phyloP scores from a whole-genome alignment of 768 basidiomycete genomes.

The Saitozyma sp. region DNA sequence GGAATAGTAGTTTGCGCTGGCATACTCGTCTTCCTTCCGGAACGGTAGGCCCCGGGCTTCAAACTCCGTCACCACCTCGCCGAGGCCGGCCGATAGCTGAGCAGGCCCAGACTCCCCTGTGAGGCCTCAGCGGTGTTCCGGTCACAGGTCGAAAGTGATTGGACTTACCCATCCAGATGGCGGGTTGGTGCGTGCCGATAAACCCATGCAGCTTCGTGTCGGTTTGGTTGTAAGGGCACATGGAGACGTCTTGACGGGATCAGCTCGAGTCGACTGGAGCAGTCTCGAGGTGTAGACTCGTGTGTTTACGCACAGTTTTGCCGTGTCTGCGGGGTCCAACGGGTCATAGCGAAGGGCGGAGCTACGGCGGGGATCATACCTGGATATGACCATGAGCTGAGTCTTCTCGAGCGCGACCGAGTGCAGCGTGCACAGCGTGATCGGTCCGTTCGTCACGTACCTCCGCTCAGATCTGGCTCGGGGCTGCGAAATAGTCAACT shows the following conservation, averaged over 20 bases:
- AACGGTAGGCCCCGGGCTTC: slow-evolving; percentile 56
- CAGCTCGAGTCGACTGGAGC: background rate
- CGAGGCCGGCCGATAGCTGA: slow-evolving; percentile 60
- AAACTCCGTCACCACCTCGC: slow-evolving; percentile 62
- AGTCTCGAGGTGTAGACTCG: background rate
- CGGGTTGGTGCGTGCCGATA: slow-evolving; percentile 76
- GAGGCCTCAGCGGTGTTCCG: slow-evolving; percentile 29
- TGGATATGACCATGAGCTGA: background rate
- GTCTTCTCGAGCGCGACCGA: background rate
- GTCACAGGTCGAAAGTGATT: background rate
- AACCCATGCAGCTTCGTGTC: slow-evolving; percentile 68
- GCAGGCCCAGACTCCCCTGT: slow-evolving; percentile 51
- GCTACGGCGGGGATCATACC: slow-evolving; percentile 73
- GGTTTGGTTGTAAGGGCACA: slow-evolving; percentile 54
- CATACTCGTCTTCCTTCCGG: slow-evolving; percentile 29
- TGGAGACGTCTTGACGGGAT: slow-evolving; percentile 25
- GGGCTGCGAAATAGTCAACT: slow-evolving; percentile 14
- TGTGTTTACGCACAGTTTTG: slow-evolving; percentile 64
- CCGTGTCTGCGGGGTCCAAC: slow-evolving; percentile 80
- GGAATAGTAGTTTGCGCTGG: slow-evolving; percentile 56
- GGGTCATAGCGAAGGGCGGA: slow-evolving; percentile 78
- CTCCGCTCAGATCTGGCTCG: slow-evolving; percentile 36
- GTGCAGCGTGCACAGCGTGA: background rate
- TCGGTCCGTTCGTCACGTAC: slow-evolving; percentile 6
- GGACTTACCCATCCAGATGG: slow-evolving; percentile 74